Evolutionary conservation across 768 basidiomycete species (phyloP).

Genomic region (Mycena haematopus): DNA sequence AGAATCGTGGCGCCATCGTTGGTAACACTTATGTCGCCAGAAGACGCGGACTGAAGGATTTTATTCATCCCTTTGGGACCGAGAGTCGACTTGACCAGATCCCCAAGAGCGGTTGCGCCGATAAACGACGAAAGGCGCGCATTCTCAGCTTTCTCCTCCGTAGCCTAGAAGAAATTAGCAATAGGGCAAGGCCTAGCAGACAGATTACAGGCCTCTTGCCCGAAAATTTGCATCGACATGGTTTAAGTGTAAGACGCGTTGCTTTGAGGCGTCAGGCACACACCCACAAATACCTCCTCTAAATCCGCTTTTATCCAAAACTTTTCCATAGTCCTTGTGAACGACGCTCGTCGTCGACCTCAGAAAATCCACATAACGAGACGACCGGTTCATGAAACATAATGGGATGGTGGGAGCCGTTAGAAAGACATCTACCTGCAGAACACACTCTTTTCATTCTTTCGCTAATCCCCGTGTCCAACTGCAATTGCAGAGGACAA

Average conservation of each 20-base stretch:
- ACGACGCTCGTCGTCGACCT: too few species aligned
- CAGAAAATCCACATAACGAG: too few species aligned
- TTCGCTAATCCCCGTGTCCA: background rate
- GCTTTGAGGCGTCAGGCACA: background rate
- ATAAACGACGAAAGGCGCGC: constrained; percentile 98
- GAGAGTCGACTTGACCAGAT: constrained; percentile 97
- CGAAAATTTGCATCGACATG: constrained; percentile 78
- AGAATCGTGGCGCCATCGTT: constrained; percentile 99
- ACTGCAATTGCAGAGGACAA: constrained; percentile 10
- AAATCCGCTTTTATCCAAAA: too few species aligned
- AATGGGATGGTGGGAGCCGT: constrained; percentile 8
- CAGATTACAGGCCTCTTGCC: constrained; percentile 54
- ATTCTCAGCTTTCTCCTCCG: constrained; percentile 96
- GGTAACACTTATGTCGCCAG: constrained; percentile 94
- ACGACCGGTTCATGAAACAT: constrained; percentile 6
- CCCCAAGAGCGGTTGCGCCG: constrained; percentile 95
- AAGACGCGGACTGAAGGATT: constrained; percentile 91
- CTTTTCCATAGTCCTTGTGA: too few species aligned
- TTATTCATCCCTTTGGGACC: constrained; percentile 99
- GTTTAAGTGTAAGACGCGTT: constrained; percentile 14
- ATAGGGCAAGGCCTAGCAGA: background rate
- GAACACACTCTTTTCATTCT: constrained; percentile 21
- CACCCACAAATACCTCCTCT: background rate
- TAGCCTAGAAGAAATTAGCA: constrained; percentile 55
- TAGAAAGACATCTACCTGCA: constrained; percentile 16